A percentile compares a stretch with the other conserved stretches of the same genome.
Conservation (phyloP, 257 asterid species). For the Capsicum pubescens region DNA sequence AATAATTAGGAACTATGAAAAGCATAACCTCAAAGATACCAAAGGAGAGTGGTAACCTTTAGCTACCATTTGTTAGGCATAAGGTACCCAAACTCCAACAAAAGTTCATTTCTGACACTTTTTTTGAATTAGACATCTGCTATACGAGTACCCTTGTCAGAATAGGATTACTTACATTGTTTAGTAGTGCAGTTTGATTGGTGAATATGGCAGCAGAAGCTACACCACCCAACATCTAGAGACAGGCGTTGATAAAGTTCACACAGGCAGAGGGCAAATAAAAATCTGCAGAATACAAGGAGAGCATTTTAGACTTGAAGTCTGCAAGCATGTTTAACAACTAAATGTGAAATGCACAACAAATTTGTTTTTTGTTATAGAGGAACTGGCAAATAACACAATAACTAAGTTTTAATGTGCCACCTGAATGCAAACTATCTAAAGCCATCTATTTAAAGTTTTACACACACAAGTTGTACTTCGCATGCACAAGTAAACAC, state of each 20-base stretch:
- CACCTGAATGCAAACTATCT: background rate
- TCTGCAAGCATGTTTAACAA: background rate
- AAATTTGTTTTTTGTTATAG: background rate
- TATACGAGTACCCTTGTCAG: background rate
- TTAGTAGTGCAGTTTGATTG: slow-evolving; percentile 25
- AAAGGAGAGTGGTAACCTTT: background rate
- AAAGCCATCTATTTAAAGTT: background rate
- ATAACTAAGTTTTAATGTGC: background rate
- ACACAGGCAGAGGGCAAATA: background rate
- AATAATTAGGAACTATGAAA: background rate
- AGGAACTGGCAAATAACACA: slow-evolving; percentile 12
- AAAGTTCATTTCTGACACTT: background rate
- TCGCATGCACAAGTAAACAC: background rate
- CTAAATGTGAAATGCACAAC: background rate
- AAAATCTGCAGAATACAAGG: slow-evolving; percentile 6
- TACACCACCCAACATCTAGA: slow-evolving; percentile 25
- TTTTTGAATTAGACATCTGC: background rate
- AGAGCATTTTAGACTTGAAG: background rate
- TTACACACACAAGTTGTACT: background rate
- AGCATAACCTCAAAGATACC: background rate
- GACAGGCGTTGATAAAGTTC: background rate
- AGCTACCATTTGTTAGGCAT: background rate
- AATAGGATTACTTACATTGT: slow-evolving; percentile 23
- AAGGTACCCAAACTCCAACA: background rate
- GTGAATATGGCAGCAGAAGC: slow-evolving; percentile 17